Conservation (phyloP, 805 yeast genomes). For the Zygosaccharomyces rouxii region DNA sequence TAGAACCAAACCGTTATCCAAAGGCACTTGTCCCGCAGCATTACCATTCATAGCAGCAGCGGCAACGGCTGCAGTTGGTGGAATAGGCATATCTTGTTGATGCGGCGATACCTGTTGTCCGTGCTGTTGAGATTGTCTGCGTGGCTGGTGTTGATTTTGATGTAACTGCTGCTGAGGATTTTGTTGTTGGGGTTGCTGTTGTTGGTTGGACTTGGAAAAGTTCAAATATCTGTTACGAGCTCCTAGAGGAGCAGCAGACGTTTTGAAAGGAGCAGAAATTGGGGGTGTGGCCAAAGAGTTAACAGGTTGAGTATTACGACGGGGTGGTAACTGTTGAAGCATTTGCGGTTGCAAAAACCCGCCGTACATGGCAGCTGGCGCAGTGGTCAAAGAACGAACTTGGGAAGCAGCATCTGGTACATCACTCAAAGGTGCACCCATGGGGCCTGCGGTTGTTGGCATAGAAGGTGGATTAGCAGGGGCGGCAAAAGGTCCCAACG, state of each 20-base stretch:
- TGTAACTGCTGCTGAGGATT: constrained; percentile 11
- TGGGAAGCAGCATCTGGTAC: constrained; percentile 5
- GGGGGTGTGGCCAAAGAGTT: constrained; percentile 8
- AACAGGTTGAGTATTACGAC: constrained; percentile 15
- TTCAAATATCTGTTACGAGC: constrained; percentile 12
- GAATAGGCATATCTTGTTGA: constrained; percentile 7
- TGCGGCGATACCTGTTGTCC: constrained; percentile 6
- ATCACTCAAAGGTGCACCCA: constrained; percentile 3
- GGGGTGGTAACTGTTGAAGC: constrained; percentile 7
- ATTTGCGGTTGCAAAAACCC: constrained; percentile 2
- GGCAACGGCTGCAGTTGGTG: constrained; percentile 6
- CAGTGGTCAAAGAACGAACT: constrained; percentile 8
- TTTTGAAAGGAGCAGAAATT: constrained; percentile 3
- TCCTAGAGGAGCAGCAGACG: constrained; percentile 2
- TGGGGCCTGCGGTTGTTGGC: background rate
- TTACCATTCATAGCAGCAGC: constrained; percentile 6
- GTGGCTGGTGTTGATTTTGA: background rate
- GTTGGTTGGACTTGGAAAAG: constrained; percentile 11
- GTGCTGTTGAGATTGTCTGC: background rate
- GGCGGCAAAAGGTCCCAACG: background rate
- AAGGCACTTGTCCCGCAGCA: constrained; percentile 28
- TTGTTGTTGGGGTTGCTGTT: constrained; percentile 12
- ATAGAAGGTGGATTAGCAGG: background rate
- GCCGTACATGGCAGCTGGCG: constrained; percentile 13
- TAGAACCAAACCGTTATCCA: constrained; percentile 58